Conservation (phyloP, 208 protist genomes). For the Trypanosoma melophagium region DNA sequence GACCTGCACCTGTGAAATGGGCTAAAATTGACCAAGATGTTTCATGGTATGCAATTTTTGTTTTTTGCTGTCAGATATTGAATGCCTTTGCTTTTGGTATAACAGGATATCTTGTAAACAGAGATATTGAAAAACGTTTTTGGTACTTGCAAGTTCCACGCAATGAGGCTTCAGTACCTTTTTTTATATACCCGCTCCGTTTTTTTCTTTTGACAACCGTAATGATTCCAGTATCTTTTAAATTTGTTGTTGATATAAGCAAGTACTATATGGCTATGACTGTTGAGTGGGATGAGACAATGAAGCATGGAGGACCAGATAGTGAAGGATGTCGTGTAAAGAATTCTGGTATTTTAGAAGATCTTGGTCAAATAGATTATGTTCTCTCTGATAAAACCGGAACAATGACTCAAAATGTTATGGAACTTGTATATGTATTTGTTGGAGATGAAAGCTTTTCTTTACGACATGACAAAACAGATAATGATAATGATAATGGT, state of each 20-base stretch:
- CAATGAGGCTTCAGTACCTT: constrained; percentile 31
- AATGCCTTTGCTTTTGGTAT: constrained; percentile 80
- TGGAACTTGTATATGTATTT: constrained; percentile 80
- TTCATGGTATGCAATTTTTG: constrained; percentile 77
- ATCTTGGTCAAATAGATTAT: constrained; percentile 94
- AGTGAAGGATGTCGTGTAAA: constrained; percentile 55
- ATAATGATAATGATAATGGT: background rate
- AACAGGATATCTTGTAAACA: constrained; percentile 71
- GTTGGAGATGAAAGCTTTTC: constrained; percentile 14
- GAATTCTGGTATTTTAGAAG: constrained; percentile 92
- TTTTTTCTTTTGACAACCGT: constrained; percentile 95
- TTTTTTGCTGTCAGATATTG: constrained; percentile 89
- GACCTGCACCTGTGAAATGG: constrained; percentile 85
- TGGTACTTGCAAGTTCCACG: constrained; percentile 75
- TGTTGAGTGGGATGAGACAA: constrained; percentile 91
- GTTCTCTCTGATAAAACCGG: constrained; percentile 95
- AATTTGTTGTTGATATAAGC: constrained; percentile 94
- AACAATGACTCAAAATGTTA: constrained; percentile 95
- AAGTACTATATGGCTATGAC: constrained; percentile 92
- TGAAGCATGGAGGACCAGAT: constrained; percentile 58
- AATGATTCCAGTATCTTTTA: constrained; percentile 97
- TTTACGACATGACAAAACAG: constrained; percentile 3
- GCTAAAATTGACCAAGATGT: constrained; percentile 91
- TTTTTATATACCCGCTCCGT: constrained; percentile 88
- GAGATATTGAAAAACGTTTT: constrained; percentile 27